These are phyloP conservation scores for Leccinum subgranulosum DNA, from an alignment of 768 basidiomycete genomes.

Conservation along the genomic window DNA sequence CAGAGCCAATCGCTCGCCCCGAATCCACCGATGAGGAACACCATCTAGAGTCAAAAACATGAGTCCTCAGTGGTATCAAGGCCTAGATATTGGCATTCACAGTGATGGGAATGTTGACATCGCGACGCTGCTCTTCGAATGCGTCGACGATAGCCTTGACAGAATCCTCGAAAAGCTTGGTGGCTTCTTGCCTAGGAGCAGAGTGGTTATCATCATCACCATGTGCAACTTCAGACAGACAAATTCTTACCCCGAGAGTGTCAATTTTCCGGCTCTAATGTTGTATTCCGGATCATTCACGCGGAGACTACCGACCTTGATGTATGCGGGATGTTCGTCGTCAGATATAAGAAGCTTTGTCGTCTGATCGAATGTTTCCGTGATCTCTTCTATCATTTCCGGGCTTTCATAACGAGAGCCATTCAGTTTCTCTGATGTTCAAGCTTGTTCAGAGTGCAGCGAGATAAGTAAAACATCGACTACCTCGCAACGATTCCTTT, in stretches of 20 bases:
- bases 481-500: slow-evolving; percentile 31
- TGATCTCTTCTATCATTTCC: slow-evolving; percentile 32
- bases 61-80: neutral
- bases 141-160: slow-evolving; percentile 29
- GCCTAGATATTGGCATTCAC: slow-evolving; percentile 17
- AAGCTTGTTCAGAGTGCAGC: neutral
- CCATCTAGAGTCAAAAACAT: slow-evolving; percentile 1
- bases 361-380: slow-evolving; percentile 32
- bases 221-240: neutral
- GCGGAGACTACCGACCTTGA: slow-evolving; percentile 36
- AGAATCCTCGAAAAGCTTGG: slow-evolving; percentile 41
- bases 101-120: slow-evolving; percentile 23
- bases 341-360: slow-evolving; percentile 39
- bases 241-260: slow-evolving; percentile 30
- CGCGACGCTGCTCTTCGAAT: slow-evolving; percentile 27
- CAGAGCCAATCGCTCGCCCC: slow-evolving; percentile 44
- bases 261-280: slow-evolving; percentile 34
- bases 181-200: slow-evolving; percentile 32
- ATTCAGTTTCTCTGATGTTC: slow-evolving; percentile 22
- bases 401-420: slow-evolving; percentile 25
- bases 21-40: slow-evolving; percentile 51
- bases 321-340: slow-evolving; percentile 32
- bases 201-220: neutral
- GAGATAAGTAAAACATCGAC: neutral
- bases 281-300: slow-evolving; percentile 30